A percentile compares a stretch with the other conserved stretches of the same genome.
phyloP scores from a whole-genome alignment of 768 basidiomycete species.

The Suillus discolor region DNA sequence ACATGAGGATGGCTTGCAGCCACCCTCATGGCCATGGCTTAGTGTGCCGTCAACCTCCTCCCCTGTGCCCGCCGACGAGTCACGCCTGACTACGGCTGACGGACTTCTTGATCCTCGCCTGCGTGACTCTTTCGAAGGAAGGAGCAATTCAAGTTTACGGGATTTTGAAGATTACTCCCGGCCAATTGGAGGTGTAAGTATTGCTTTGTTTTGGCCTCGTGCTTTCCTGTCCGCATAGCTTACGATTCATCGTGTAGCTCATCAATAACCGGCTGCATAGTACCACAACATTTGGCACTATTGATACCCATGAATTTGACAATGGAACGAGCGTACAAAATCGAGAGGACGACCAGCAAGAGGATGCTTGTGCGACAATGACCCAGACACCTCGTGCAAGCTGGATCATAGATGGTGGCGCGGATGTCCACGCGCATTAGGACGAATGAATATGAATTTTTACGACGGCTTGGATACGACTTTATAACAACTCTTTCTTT shows the following conservation, averaged over 20 bases:
- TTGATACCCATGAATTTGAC: conserved; percentile 22
- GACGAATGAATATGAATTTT: background rate
- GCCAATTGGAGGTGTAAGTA: conserved; percentile 33
- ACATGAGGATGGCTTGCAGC: background rate
- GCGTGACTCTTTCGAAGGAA: conserved; percentile 17
- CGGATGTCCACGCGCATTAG: background rate
- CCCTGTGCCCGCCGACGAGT: conserved; percentile 30
- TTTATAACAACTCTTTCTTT: background rate
- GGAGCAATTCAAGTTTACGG: conserved; percentile 29
- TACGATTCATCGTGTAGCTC: conserved; percentile 15
- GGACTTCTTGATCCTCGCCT: conserved; percentile 35
- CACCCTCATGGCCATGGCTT: conserved; percentile 9
- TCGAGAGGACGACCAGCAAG: conserved; percentile 1
- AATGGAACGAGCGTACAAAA: conserved; percentile 11
- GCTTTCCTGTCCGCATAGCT: background rate
- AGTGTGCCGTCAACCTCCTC: conserved; percentile 13
- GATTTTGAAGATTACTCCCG: conserved; percentile 38
- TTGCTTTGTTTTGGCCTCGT: background rate
- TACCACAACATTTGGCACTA: conserved; percentile 36
- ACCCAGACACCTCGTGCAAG: conserved; percentile 13
- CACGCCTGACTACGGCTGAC: conserved; percentile 17
- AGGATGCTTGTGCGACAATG: conserved; percentile 17
- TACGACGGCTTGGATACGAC: background rate
- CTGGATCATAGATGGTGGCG: conserved; percentile 12
- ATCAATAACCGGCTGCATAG: conserved; percentile 33